These are phyloP conservation scores for Camelina laxa DNA, from an alignment of 345 rosid species.

Conservation along the genomic window DNA sequence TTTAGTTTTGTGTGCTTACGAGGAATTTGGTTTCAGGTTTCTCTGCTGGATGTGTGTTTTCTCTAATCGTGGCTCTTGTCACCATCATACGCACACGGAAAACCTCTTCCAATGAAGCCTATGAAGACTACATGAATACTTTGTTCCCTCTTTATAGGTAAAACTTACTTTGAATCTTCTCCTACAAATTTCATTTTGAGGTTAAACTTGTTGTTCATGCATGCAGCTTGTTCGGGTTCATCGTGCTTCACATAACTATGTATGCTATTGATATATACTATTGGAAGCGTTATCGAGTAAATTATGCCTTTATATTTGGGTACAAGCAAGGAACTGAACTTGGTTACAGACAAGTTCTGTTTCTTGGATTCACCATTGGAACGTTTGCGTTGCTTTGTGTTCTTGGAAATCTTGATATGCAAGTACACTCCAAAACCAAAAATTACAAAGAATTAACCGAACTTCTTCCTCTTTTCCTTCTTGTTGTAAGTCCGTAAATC, in stretches of 20 bases:
- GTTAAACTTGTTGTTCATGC: conserved; percentile 4
- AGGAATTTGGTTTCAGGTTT: conserved; percentile 50
- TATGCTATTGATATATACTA: conserved; percentile 50
- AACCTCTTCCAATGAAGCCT: conserved; percentile 31
- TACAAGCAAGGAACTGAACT: conserved; percentile 76
- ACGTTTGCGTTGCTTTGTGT: conserved; percentile 54
- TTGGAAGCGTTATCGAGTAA: conserved; percentile 55
- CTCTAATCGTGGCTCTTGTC: conserved; percentile 55
- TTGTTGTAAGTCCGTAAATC: conserved; percentile 42
- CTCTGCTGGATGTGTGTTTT: conserved; percentile 56
- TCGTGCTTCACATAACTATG: conserved; percentile 54
- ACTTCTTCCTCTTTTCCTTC: conserved; percentile 51
- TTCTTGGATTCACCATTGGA: conserved; percentile 57
- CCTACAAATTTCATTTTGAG: not conserved
- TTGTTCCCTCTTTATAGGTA: conserved; percentile 73
- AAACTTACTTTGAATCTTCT: conserved; percentile 6
- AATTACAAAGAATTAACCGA: conserved; percentile 51
- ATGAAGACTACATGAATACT: conserved; percentile 50
- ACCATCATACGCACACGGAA: conserved; percentile 46
- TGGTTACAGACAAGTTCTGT: conserved; percentile 65
- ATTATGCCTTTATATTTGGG: conserved; percentile 73
- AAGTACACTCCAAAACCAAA: conserved; percentile 49
- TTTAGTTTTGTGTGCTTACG: not conserved
- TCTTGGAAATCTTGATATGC: conserved; percentile 66
- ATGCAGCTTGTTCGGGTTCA: conserved; percentile 55